Evolutionary conservation across 2,329 filamentous ascomycete species (phyloP), one percentile per base, ranked within the genome.

Genomic region (Periconia sp.): DNA sequence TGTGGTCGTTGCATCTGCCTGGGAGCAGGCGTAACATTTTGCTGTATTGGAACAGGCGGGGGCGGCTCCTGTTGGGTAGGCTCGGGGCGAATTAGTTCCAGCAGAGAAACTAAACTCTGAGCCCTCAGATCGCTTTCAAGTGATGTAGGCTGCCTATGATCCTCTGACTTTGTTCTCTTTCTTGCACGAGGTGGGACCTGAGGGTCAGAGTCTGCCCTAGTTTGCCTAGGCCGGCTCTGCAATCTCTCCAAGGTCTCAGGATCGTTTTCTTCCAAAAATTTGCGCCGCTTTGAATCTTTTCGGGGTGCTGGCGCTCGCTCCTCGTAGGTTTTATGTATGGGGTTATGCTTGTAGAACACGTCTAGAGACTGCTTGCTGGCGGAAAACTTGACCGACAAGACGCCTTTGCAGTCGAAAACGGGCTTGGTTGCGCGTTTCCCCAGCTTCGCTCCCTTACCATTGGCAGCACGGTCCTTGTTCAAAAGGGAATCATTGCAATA

Each of bases 401-500:
- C 74, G 33, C 77, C 77, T 54, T 75, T 77, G 69, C 77, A 80
- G 59, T 79, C 77, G 57, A 77, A 80, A 31, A 78, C 77, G 9
- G 76, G 76, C 61, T 79, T 79, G 15, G 74, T 74, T 10, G 72
- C 66, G 10, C 64, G 65, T 62, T 69, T 70, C 44, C 72, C 72
- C 49, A 69, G 54, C 55, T 73, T 73, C 5, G 69, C 66, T 20
- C 71, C 71, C 50, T 75, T 75, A 31, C 73, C 72, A 54, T 80
- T 79, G 8, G 77, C 77, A 43, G 76, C 76, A 45, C 77, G 71
- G 60, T 79, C 77, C 59, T 80, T 80, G 63, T 80, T 80, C 63
- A 79, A 74, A 63, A 79, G 69, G 60, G 75, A 78, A 66, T 80
- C 77, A 61, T 79, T 78, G 65, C 77, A 80, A 57, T 78, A 78